Evolutionary conservation across 352 stramenopile species (phyloP).

Genomic region (Phytophthora macrochlamydospora): DNA sequence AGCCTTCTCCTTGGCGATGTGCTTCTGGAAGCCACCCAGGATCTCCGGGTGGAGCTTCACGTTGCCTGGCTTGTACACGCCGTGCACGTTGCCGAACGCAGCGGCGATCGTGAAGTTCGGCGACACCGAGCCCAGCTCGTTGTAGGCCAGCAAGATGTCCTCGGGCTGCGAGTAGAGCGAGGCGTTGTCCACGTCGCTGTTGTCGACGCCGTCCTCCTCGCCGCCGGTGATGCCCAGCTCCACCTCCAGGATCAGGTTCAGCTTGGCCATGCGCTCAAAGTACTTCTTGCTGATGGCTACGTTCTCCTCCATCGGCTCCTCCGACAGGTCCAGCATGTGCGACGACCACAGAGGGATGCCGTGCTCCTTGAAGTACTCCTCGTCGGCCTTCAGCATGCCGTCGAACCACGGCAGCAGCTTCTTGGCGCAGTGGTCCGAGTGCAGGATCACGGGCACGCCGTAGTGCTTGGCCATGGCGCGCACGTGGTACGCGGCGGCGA

Average conservation of each 20-base stretch:
- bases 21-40: slow-evolving; percentile 94
- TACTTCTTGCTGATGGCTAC: slow-evolving; percentile 96
- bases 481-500: slow-evolving; percentile 68
- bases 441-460: slow-evolving; percentile 96
- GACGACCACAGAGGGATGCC: slow-evolving; percentile 96
- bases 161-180: slow-evolving; percentile 62
- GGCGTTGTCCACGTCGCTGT: slow-evolving; percentile 92
- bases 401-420: slow-evolving; percentile 98
- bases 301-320: slow-evolving; percentile 98
- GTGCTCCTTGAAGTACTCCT: slow-evolving; percentile 84
- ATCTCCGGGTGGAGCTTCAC: slow-evolving; percentile 98
- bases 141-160: slow-evolving; percentile 27
- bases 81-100: slow-evolving; percentile 73
- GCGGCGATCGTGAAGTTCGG: slow-evolving; percentile 96
- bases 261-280: slow-evolving; percentile 95
- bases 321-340: slow-evolving; percentile 99
- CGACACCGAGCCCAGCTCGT: slow-evolving; percentile 92
- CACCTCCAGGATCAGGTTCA: slow-evolving; percentile 97
- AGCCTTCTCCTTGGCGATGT: slow-evolving; percentile 71
- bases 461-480: slow-evolving; percentile 95
- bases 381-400: slow-evolving; percentile 94
- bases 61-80: slow-evolving; percentile 98
- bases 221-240: slow-evolving; percentile 98
- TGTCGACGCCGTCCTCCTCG: slow-evolving; percentile 99
- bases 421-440: slow-evolving; percentile 99